Percentiles rank a stretch among this genome's conserved stretches.
phyloP scores from a whole-genome alignment of 108 stramenopile species.

The Skeletonema menzelii region DNA sequence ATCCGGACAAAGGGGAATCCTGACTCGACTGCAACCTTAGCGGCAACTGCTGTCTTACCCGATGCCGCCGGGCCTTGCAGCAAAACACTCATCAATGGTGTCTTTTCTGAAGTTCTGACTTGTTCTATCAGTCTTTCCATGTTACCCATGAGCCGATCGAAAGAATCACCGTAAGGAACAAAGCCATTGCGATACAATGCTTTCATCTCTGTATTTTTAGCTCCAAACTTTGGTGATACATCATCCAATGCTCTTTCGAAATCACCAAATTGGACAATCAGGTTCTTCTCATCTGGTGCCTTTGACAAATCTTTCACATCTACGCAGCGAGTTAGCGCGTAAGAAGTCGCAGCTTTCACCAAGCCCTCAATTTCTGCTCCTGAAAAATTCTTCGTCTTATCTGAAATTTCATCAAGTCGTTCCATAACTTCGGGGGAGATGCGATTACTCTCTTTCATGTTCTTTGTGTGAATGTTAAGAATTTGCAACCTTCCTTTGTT shows the following conservation, averaged over 20 bases:
- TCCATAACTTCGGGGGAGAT: slow-evolving; percentile 84
- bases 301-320: slow-evolving; percentile 92
- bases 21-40: slow-evolving; percentile 90
- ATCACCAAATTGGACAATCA: slow-evolving; percentile 84
- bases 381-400: slow-evolving; percentile 95
- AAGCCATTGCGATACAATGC: slow-evolving; percentile 94
- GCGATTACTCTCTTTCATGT: slow-evolving; percentile 88
- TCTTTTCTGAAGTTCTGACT: slow-evolving; percentile 81
- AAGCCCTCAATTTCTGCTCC: slow-evolving; percentile 99
- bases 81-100: slow-evolving; percentile 93
- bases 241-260: slow-evolving; percentile 90
- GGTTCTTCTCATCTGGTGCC: slow-evolving; percentile 85
- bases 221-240: slow-evolving; percentile 95
- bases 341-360: slow-evolving; percentile 96
- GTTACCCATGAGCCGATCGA: slow-evolving; percentile 78
- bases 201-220: slow-evolving; percentile 87
- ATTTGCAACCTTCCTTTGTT: slow-evolving; percentile 93
- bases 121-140: slow-evolving; percentile 91
- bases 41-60: slow-evolving; percentile 98
- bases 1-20: slow-evolving; percentile 96
- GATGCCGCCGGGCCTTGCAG: slow-evolving; percentile 82
- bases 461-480: slow-evolving; percentile 93
- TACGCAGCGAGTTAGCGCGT: slow-evolving; percentile 88
- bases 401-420: slow-evolving; percentile 74
- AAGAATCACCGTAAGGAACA: slow-evolving; percentile 91